Base-by-base conservation (phyloP, 352 stramenopile genomes). In the Hyphochytrium catenoides region DNA sequence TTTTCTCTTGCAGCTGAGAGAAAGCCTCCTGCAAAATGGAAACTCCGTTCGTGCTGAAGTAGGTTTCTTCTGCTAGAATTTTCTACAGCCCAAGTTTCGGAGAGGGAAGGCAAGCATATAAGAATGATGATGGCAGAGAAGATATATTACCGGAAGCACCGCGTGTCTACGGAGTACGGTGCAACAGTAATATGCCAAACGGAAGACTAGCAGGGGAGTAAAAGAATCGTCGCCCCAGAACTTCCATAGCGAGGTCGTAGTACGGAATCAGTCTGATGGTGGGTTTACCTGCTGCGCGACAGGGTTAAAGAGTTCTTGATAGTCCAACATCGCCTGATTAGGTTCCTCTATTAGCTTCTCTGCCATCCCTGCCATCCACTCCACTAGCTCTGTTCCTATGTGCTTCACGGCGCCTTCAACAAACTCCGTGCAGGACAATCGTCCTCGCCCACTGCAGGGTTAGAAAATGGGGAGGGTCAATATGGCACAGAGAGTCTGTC, bases 281-380 rank as follows among this genome's bases (percentile, higher is more conserved):
- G n/a, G n/a, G n/a, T n/a, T n/a, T n/a, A n/a, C n/a, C n/a, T 79
- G 62, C 44, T 84, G 70, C 3, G 82, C 70, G 22, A 67, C 62
- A 17, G 70, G 70, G 35, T 84, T 84, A 34, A 81, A 84, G 41
- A 82, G 67, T 47, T 84, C 70, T 34, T 84, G 70, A 0, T 65
- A 75, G 31, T 84, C 70, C 17, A 84, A 52, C 28, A 84, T 38
- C 21, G 74, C 50, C 9, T 62, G 66, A 28, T 78, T 53, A 2
- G 65, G 63, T 14, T 61, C 76, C 43, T 84, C 70, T 36, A 67
- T 82, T 26, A 82, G 43, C 45, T 81, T 74, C n/a, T 76, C 63
- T 15, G 73, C 66, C 34, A 84, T 82, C 24, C 61, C 52, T 9
- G 57, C 43, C 70, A 84, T 84, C 70, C 70, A 84, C 25, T 74